Base-by-base conservation (phyloP, 495 filamentous ascomycete genomes). In the Neurospora tetrasperma region DNA sequence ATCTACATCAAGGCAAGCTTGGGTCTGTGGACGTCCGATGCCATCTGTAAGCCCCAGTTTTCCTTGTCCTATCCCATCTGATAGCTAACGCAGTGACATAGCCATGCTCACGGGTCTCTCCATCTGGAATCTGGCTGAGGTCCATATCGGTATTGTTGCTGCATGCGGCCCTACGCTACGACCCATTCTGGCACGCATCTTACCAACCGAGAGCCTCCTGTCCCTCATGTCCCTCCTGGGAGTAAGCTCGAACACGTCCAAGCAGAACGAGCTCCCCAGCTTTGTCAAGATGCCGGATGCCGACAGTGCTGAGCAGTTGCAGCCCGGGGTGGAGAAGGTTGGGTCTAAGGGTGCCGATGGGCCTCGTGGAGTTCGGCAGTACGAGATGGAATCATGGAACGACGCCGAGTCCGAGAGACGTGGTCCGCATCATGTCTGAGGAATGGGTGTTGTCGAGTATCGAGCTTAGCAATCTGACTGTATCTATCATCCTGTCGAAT, bases 81-180 rank as follows among this genome's bases (percentile, higher is more conserved):
- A 31, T 3, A 31, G 70, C 71, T 74, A 72, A 75, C 31, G 18
- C 40, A 42, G 10, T 12, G 23, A 41, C 4, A 40, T 11, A 76
- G 72, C 68, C 20, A 54, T 43, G 14, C 62, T 72, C 20, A 74
- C 72, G 2, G 75, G 42, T 3, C 59, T 77, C 10, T 73, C 54
- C 2, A 73, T 77, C 44, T 77, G 75, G 75, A 78, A 76, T 16
- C 39, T 75, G 2, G 71, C 71, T n/a, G 75, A 78, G 54, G 73
- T 74, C 31, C 68, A 78, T 54, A 59, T 78, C 5, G 75, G 77
- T 42, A 78, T 78, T 31, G 40, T 77, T 9, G 77, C 77, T 31
- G 73, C 73, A 40, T 77, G 70, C 20, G 75, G 75, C 0, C 75
- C 75, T 11, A 73, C 68, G 1, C 73, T 74, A 9, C 74, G 74